phyloP scores from a whole-genome alignment of 345 rosid species.

The Populus pruinosa region DNA sequence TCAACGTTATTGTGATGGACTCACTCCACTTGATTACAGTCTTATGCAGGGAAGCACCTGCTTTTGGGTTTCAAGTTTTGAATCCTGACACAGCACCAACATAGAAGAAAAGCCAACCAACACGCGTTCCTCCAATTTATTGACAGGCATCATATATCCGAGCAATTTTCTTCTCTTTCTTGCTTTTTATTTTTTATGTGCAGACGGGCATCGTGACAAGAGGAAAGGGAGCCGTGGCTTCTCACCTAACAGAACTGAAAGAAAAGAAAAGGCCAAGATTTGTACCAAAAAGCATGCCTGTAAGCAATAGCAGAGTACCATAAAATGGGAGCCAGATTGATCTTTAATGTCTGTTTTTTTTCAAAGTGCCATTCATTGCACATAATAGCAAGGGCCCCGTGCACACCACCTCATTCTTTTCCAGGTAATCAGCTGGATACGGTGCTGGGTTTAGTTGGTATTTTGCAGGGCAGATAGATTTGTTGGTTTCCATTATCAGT shows the following conservation, averaged over 20 bases:
- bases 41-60: no score
- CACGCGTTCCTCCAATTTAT: no score
- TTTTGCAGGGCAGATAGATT: conserved; percentile 14
- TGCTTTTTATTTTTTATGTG: background rate
- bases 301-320: conserved; percentile 18
- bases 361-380: conserved; percentile 27
- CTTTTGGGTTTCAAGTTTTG: no score
- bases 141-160: no score
- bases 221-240: conserved; percentile 22
- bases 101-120: no score
- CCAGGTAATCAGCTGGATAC: background rate
- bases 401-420: background rate
- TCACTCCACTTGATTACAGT: no score
- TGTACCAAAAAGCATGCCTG: conserved; percentile 29
- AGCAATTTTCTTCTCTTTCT: no score
- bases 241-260: conserved; percentile 26
- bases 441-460: background rate
- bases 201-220: conserved; percentile 14
- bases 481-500: background rate
- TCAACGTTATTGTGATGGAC: no score
- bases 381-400: conserved; percentile 33
- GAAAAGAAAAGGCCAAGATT: conserved; percentile 19
- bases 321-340: conserved; percentile 20
- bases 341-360: conserved; percentile 28
- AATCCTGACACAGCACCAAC: no score